Conservation (phyloP, 331 rosid species). For the Pyrus hybrid region DNA sequence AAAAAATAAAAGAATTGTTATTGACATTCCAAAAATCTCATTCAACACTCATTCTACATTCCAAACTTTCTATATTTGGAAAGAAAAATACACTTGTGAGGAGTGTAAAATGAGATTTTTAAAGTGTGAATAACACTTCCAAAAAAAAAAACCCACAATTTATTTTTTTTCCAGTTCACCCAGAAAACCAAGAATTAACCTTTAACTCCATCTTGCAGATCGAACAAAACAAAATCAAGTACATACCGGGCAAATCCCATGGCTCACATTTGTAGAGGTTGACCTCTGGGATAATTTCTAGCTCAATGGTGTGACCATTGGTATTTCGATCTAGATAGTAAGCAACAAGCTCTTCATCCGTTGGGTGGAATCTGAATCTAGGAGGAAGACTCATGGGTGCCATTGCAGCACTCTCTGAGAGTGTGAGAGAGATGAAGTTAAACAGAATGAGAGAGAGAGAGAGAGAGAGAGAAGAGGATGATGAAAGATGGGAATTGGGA, state of each 20-base stretch:
- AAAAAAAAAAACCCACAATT: no score
- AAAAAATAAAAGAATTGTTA: no score
- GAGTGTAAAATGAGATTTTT: no score
- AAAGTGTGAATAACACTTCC: no score
- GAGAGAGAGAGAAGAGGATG: constrained; percentile 21
- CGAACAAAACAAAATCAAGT: not conserved
- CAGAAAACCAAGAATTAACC: no score
- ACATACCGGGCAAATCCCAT: constrained; percentile 94
- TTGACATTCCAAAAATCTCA: no score
- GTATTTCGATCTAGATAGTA: constrained; percentile 84
- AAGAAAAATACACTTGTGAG: no score
- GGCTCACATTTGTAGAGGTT: constrained; percentile 98
- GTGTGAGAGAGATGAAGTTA: constrained; percentile 17
- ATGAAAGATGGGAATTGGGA: no score
- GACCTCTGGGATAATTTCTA: constrained; percentile 91
- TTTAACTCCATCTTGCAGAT: no score
- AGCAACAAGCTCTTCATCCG: constrained; percentile 97
- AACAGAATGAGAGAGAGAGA: not conserved
- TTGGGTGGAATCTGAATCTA: constrained; percentile 95
- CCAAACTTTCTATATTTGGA: no score
- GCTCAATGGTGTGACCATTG: constrained; percentile 80
- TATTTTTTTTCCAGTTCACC: no score
- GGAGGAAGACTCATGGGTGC: constrained; percentile 98
- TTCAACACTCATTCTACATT: no score
- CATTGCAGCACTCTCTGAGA: constrained; percentile 25